Base-by-base conservation (phyloP, 225 moss, liverwort and hornwort species). In the Takakia lepidozioides region DNA sequence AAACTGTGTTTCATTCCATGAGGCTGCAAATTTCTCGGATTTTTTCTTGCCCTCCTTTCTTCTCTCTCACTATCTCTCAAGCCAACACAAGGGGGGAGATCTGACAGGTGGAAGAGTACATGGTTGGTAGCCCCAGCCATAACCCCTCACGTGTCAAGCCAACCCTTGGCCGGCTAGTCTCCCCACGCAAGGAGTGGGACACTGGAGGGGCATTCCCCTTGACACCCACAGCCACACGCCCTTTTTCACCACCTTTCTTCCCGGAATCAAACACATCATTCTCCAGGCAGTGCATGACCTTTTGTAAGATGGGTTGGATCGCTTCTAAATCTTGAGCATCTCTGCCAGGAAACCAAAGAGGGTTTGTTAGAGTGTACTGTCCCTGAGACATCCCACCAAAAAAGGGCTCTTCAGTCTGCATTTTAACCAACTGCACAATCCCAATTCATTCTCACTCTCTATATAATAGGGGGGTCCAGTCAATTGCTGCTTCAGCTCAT, bases 61-160 rank as follows among this genome's bases (percentile, higher is more conserved):
- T n/a, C n/a, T n/a, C n/a, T n/a, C n/a, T n/a, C n/a, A n/a, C n/a
- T n/a, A n/a, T n/a, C n/a, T n/a, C n/a, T n/a, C n/a, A n/a, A n/a
- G n/a, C n/a, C n/a, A n/a, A n/a, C n/a, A n/a, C n/a, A n/a, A n/a
- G n/a, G n/a, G n/a, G 32, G 7, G 11, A 32, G 11, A 32, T 32
- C 4, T 10, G 16, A 14, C 11, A 46, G 46, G 3, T 14, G 20
- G 9, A 46, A 46, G 25, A 21, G 43, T 73, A 82, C 82, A 98
- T 71, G 57, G 72, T 87, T 13, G 78, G 80, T 63, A 98, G 65
- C 4, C 98, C 98, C 50, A 83, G 82, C 98, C 98, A 98, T 27
- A 98, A 62, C 38, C 71, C 74, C 48, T 98, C 91, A 42, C 75
- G 82, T 43, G 66, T 75, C 66, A 83, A 83, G 28, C 67, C 50